A percentile compares a stretch with the other conserved stretches of the same genome.
Evolutionary conservation across 768 basidiomycete species (phyloP).

Genomic region (Paxillus involutus): DNA sequence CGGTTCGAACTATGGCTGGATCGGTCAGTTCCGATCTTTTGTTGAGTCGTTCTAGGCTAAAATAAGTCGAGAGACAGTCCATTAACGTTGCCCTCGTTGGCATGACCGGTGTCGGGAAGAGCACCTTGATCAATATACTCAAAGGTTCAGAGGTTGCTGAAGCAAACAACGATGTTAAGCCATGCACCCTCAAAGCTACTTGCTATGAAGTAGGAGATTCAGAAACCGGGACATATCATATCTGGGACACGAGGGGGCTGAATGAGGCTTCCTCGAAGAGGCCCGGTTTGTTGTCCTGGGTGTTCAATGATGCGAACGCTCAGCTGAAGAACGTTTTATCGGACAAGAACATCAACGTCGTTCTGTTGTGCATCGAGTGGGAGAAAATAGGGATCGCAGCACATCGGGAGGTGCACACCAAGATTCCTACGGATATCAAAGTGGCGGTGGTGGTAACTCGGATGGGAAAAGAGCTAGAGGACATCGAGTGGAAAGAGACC

Average conservation of each 20-base stretch:
- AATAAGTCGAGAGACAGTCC: background rate
- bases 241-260: constrained; percentile 28
- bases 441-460: constrained; percentile 21
- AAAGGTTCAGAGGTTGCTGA: constrained; percentile 9
- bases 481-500: constrained; percentile 17
- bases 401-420: constrained; percentile 21
- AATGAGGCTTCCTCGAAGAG: constrained; percentile 11
- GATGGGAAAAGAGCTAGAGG: constrained; percentile 5
- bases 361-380: constrained; percentile 21
- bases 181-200: constrained; percentile 14
- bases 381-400: constrained; percentile 12
- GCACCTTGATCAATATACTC: constrained; percentile 27
- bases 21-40: no score
- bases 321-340: constrained; percentile 18
- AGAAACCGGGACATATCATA: constrained; percentile 5
- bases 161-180: constrained; percentile 15
- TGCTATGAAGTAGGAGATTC: constrained; percentile 10
- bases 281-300: background rate
- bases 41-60: background rate
- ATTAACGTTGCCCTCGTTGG: constrained; percentile 23
- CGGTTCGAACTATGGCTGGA: no score
- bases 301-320: constrained; percentile 11
- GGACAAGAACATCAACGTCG: constrained; percentile 11
- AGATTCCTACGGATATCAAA: constrained; percentile 5
- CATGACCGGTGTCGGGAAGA: constrained; percentile 25